phyloP scores from a whole-genome alignment of 495 filamentous ascomycete species.

The Aspergillus bridgeri region DNA sequence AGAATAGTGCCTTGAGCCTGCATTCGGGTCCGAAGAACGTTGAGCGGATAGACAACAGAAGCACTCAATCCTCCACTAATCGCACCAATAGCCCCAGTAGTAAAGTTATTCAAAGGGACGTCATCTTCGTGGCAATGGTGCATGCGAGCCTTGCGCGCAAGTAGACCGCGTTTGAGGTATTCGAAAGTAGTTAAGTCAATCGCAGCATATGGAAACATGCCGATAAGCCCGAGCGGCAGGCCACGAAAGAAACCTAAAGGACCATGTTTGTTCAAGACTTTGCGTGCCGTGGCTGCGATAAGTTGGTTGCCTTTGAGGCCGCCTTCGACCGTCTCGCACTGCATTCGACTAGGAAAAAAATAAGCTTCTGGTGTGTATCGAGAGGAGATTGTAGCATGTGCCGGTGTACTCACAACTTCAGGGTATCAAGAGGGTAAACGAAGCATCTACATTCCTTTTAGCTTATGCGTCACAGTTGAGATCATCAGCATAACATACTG shows the following conservation, averaged over 20 bases:
- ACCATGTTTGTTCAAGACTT: constrained; percentile 77
- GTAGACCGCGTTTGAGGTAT: constrained; percentile 73
- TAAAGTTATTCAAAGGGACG: constrained; percentile 68
- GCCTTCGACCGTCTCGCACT: constrained; percentile 87
- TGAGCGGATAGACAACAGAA: constrained; percentile 90
- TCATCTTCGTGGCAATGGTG: constrained; percentile 78
- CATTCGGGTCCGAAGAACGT: constrained; percentile 87
- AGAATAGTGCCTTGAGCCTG: constrained; percentile 92
- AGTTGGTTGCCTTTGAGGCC: constrained; percentile 82
- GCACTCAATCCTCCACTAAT: constrained; percentile 90
- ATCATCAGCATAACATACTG: constrained; percentile 54
- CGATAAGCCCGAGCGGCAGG: constrained; percentile 83
- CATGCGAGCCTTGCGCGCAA: constrained; percentile 64
- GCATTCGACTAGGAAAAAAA: constrained; percentile 62
- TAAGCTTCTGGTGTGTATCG: constrained; percentile 20
- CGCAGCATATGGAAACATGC: constrained; percentile 97
- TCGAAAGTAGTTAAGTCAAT: constrained; percentile 97
- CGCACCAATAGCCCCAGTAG: constrained; percentile 80
- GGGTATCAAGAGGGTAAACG: constrained; percentile 93
- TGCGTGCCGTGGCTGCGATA: constrained; percentile 73
- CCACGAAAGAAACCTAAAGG: constrained; percentile 83
- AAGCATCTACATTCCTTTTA: constrained; percentile 59
- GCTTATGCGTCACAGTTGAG: background rate
- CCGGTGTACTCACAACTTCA: constrained; percentile 73
- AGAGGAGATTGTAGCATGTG: background rate